These are phyloP conservation scores for Colletotrichum tropicale DNA, from an alignment of 2,329 filamentous ascomycete genomes.

Conservation along the genomic window DNA sequence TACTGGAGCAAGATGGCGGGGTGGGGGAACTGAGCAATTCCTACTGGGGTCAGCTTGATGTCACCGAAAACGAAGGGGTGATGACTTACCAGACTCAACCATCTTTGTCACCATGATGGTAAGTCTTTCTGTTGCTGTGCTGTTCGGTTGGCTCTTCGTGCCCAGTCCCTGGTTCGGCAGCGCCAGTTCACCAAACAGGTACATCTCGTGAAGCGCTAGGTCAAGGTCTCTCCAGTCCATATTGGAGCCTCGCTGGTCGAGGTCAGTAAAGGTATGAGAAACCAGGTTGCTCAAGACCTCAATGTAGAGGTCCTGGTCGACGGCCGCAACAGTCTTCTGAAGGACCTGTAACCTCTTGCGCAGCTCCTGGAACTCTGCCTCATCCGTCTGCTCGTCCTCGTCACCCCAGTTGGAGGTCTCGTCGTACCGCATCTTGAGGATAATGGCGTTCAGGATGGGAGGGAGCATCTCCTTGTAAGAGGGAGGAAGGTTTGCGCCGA, in stretches of 20 bases:
- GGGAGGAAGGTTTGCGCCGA: conserved; percentile 65
- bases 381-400: conserved; percentile 93
- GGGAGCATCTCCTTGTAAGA: conserved; percentile 84
- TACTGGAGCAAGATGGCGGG: conserved; percentile 94
- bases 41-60: conserved; percentile 47
- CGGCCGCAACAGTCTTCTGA: conserved; percentile 89
- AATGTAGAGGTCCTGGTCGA: conserved; percentile 88
- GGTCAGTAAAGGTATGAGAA: conserved; percentile 82
- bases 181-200: conserved; percentile 92
- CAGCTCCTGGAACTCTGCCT: conserved; percentile 96
- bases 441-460: conserved; percentile 88
- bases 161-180: conserved; percentile 87
- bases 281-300: conserved; percentile 87
- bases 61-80: background rate
- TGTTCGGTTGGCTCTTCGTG: conserved; percentile 81
- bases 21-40: conserved; percentile 84
- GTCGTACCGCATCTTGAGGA: conserved; percentile 96
- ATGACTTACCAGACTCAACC: conserved; percentile 80
- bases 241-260: conserved; percentile 73
- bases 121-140: conserved; percentile 78
- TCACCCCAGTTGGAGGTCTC: conserved; percentile 93
- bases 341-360: conserved; percentile 87
- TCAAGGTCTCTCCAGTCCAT: conserved; percentile 97
- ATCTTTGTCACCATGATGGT: conserved; percentile 94
- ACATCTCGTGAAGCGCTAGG: conserved; percentile 93